Percentiles rank a stretch among this genome's conserved stretches.
Conservation (phyloP, 2,329 filamentous ascomycete species). For the Curvularia spicifera region DNA sequence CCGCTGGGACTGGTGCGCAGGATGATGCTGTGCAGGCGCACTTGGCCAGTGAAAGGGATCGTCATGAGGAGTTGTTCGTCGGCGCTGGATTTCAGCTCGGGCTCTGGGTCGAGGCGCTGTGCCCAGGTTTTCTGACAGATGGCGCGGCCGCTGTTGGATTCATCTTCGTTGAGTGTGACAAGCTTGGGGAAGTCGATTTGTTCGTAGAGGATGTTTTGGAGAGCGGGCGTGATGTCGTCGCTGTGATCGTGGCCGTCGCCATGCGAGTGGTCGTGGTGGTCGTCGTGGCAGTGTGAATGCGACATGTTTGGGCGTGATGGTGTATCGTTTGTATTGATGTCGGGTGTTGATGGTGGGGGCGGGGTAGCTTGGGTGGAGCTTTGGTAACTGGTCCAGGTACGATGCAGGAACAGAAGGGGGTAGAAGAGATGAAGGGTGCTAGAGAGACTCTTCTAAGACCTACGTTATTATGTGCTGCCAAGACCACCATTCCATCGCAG, state of each 20-base stretch:
- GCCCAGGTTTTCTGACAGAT: slow-evolving; percentile 92
- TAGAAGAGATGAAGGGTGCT: not conserved
- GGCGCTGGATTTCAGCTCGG: slow-evolving; percentile 82
- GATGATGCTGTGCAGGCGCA: slow-evolving; percentile 89
- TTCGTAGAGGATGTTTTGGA: slow-evolving; percentile 89
- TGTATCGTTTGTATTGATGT: slow-evolving; percentile 15
- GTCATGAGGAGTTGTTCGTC: slow-evolving; percentile 95
- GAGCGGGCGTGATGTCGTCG: slow-evolving; percentile 88
- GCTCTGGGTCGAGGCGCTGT: slow-evolving; percentile 72
- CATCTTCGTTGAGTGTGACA: slow-evolving; percentile 81
- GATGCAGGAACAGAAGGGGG: slow-evolving; percentile 5
- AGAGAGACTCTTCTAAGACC: not conserved
- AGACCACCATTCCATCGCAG: not conserved
- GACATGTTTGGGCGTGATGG: slow-evolving; percentile 13
- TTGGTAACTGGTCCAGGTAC: not conserved
- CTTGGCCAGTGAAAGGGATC: slow-evolving; percentile 90
- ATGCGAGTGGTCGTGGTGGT: slow-evolving; percentile 41
- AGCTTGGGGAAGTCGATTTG: slow-evolving; percentile 90
- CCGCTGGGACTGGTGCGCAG: slow-evolving; percentile 76
- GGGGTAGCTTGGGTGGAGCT: slow-evolving; percentile 37
- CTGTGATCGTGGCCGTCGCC: slow-evolving; percentile 74
- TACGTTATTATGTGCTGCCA: slow-evolving; percentile 11
- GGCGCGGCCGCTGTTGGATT: slow-evolving; percentile 69
- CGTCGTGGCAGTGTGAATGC: slow-evolving; percentile 31
- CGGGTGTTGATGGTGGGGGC: slow-evolving; percentile 16